Evolutionary conservation across 2,329 filamentous ascomycete species (phyloP), one percentile per base, ranked within the genome.

Genomic region (Sporothrix schenckii): DNA sequence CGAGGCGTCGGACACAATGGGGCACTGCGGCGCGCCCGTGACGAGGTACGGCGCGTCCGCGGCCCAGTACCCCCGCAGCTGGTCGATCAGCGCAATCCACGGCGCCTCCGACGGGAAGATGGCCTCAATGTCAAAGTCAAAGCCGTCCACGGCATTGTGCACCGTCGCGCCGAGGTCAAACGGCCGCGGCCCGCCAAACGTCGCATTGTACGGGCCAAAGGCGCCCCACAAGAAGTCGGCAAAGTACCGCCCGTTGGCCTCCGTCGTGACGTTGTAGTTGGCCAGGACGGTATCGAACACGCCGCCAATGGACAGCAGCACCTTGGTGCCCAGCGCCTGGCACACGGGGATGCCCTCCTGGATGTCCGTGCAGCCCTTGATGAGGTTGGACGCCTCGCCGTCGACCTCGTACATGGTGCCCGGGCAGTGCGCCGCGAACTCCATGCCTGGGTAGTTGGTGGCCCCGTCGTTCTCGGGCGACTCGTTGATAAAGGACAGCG

Each of bases 231-330:
- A 65, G 72, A 80, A 80, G 21, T 79, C 72, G 53, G 77, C 80
- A 74, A 81, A 81, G 39, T 77, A 73, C n/a, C 71, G 53, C 30
- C 78, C 79, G 10, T 76, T 75, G 19, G 73, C 56, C 3, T 70
- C 68, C 52, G 70, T 75, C 0, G 77, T 77, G 60, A 81, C 69
- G 27, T 75, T 75, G 72, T 81, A 81, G 76, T 80, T 75, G 69
- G 74, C 76, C 3, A 66, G 53, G 4, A 47, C 50, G 7, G 68
- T 63, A 10, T 72, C 73, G 54, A 72, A 78, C 14, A 72, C 84
- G 56, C 88, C 88, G 54, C 88, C 56, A 61, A 91, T 83, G 13
- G 88, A 90, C 21, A 90, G 81, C 49, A 90, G 77, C 69, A 91
- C 85, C 71, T 87, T 89, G 79, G 89, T 66, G 61, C 61, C 90